Evolutionary conservation across 352 stramenopile genomes (phyloP).

Genomic region (Phytophthora cactorum): DNA sequence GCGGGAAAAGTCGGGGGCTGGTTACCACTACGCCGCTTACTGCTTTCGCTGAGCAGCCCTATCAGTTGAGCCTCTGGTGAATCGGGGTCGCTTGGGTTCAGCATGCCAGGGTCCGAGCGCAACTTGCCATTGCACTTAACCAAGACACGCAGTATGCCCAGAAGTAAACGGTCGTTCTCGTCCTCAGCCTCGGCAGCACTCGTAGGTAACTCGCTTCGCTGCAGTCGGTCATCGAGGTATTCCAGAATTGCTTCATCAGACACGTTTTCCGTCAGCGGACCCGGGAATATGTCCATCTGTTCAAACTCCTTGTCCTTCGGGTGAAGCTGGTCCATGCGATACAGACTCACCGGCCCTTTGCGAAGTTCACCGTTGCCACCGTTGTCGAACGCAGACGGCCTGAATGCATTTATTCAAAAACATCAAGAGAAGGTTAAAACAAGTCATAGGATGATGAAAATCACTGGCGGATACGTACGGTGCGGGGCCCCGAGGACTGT

Average conservation of each 20-base stretch:
- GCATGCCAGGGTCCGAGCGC: slow-evolving; percentile 46
- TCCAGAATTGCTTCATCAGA: slow-evolving; percentile 70
- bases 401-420: slow-evolving; percentile 23
- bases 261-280: slow-evolving; percentile 69
- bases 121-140: slow-evolving; percentile 86
- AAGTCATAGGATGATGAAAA: slow-evolving; percentile 1
- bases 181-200: slow-evolving; percentile 32
- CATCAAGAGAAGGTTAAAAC: slow-evolving; percentile 17
- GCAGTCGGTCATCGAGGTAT: slow-evolving; percentile 69
- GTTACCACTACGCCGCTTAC: slow-evolving; percentile 63
- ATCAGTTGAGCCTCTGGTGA: slow-evolving; percentile 76
- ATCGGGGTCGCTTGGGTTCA: slow-evolving; percentile 57
- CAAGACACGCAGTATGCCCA: slow-evolving; percentile 72
- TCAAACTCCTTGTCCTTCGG: slow-evolving; percentile 72
- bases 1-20: slow-evolving; percentile 51
- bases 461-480: slow-evolving; percentile 43
- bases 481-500: slow-evolving; percentile 60
- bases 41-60: slow-evolving; percentile 69
- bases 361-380: slow-evolving; percentile 64
- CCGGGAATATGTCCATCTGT: slow-evolving; percentile 78
- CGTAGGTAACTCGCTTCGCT: slow-evolving; percentile 27
- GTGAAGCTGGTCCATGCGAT: slow-evolving; percentile 83
- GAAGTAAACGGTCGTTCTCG: slow-evolving; percentile 75
- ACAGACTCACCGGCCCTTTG: slow-evolving; percentile 83
- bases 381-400: slow-evolving; percentile 60